Base-by-base conservation (phyloP, 805 yeast species). In the Saccharomycopsis selenospora region DNA sequence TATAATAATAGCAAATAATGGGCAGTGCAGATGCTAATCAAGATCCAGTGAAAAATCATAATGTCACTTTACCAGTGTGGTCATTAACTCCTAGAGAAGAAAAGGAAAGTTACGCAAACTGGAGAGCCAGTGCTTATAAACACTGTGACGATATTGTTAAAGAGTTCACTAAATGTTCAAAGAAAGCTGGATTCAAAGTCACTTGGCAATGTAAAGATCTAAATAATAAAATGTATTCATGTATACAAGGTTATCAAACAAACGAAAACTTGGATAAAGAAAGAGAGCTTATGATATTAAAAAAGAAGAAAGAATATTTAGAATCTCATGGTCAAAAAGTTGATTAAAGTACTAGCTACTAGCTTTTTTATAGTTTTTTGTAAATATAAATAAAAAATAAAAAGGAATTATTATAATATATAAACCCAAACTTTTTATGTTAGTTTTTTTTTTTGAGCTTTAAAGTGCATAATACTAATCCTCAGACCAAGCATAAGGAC, bases 21-120 rank as follows among this genome's bases (percentile, higher is more conserved):
- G n/a, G n/a, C n/a, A n/a, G n/a, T n/a, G n/a, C n/a, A n/a, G n/a
- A n/a, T n/a, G n/a, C n/a, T n/a, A n/a, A n/a, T n/a, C n/a, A n/a
- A n/a, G n/a, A n/a, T n/a, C n/a, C n/a, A n/a, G n/a, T n/a, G n/a
- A 41, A 55, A 13, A 55, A 55, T 42, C 65, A 64, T 45, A 61
- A 60, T 47, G 52, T 57, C 3, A 66, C 61, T 54, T 66, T 85
- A 24, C 95, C 95, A 1, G 68, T 76, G 10, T 85, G 95, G 95
- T 75, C 83, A 54, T 67, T 85, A 20, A 76, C 86, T 0, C 91
- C 93, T 11, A 74, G 72, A 54, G 93, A 85, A 61, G 95, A 85
- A 60, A 80, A 79, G 63, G 75, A 79, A 50, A 80, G 83, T 29
- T 77, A 85, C 58, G 79, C 75, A 56, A 75, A 85, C 57, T 79